These are phyloP conservation scores for Tetrastigma voinierianum DNA, from an alignment of 164 flowering plant genomes.

Conservation along the genomic window DNA sequence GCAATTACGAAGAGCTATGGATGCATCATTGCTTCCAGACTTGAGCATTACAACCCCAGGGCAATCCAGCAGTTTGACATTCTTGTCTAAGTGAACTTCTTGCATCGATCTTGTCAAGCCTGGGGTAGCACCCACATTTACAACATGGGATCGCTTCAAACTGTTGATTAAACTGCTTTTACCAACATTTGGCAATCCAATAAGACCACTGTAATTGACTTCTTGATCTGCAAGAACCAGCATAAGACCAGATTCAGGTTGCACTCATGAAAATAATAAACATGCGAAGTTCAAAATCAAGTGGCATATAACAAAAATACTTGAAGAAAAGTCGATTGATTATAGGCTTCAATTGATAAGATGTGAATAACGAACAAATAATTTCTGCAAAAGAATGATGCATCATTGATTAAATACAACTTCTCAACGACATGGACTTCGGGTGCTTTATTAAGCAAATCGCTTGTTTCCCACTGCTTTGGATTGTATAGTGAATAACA, in stretches of 20 bases:
- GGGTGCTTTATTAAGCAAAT: no score
- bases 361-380: no score
- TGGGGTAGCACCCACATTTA: slow-evolving; percentile 94
- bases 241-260: neutral
- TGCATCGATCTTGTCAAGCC: slow-evolving; percentile 96
- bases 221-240: slow-evolving; percentile 67
- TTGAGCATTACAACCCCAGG: slow-evolving; percentile 98
- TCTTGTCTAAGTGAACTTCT: slow-evolving; percentile 92
- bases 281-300: neutral
- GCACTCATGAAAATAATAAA: neutral
- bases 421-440: no score
- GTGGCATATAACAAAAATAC: neutral
- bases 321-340: no score
- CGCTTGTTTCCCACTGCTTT: no score
- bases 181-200: slow-evolving; percentile 97
- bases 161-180: slow-evolving; percentile 97
- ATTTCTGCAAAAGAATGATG: no score
- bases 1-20: slow-evolving; percentile 89
- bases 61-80: slow-evolving; percentile 91
- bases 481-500: no score
- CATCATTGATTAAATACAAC: no score
- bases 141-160: slow-evolving; percentile 86
- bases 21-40: slow-evolving; percentile 63
- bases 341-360: no score
- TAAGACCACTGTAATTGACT: slow-evolving; percentile 81